Evolutionary conservation across 805 yeast species (phyloP).

Genomic region (Pichia nakasei): DNA sequence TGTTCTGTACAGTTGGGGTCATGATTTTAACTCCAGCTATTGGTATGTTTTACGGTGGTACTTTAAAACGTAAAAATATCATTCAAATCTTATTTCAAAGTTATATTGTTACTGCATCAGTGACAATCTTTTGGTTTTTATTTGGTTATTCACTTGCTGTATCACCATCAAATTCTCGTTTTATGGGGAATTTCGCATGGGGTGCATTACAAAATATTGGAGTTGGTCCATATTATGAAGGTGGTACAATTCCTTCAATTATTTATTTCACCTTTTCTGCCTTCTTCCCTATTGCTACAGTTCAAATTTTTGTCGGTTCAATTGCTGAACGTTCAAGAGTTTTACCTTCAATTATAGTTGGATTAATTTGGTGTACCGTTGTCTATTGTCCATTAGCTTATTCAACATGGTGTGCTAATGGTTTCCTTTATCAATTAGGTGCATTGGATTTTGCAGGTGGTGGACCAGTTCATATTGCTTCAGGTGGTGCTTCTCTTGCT

Average conservation of each 20-base stretch:
- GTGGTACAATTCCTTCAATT: constrained; percentile 41
- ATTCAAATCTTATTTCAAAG: constrained; percentile 37
- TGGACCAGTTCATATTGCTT: constrained; percentile 40
- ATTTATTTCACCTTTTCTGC: constrained; percentile 35
- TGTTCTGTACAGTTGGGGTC: constrained; percentile 40
- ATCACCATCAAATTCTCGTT: constrained; percentile 25
- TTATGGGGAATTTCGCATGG: constrained; percentile 29
- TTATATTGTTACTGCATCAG: constrained; percentile 32
- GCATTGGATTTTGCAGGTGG: constrained; percentile 43
- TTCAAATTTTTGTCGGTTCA: constrained; percentile 39
- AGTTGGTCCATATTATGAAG: constrained; percentile 34
- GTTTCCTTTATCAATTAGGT: constrained; percentile 36
- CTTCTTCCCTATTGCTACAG: constrained; percentile 41
- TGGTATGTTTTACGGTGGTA: constrained; percentile 38
- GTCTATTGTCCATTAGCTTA: constrained; percentile 38
- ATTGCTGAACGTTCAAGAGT: constrained; percentile 37
- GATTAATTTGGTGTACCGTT: constrained; percentile 33
- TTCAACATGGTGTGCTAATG: constrained; percentile 39
- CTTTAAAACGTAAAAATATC: constrained; percentile 32
- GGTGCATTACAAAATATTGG: constrained; percentile 34
- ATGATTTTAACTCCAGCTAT: constrained; percentile 38
- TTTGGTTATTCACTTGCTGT: constrained; percentile 37
- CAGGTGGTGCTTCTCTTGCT: constrained; percentile 35
- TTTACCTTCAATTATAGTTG: constrained; percentile 34
- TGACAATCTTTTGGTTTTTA: constrained; percentile 37